These are phyloP conservation scores for Albizia julibrissin DNA, from an alignment of 306 rosid species.

Conservation along the genomic window DNA sequence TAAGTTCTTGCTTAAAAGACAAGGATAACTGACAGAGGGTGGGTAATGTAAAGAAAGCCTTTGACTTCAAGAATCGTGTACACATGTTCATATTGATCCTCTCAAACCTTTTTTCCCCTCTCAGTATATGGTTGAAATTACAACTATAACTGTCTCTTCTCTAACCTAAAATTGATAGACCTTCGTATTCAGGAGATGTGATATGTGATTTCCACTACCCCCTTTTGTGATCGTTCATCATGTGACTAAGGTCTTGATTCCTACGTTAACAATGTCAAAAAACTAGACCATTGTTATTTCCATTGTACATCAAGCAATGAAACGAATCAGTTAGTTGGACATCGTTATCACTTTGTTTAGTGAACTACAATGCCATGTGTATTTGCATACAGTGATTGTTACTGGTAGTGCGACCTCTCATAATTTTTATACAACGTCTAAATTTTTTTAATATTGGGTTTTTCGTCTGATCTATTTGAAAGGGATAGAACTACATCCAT, in stretches of 20 bases:
- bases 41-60: conserved; percentile 70
- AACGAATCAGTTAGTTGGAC: conserved; percentile 30
- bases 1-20: conserved; percentile 82
- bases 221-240: conserved; percentile 19
- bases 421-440: too few species aligned
- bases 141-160: conserved; percentile 35
- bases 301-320: background rate
- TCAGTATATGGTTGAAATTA: background rate
- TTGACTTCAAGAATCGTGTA: conserved; percentile 76
- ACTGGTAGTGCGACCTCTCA: background rate
- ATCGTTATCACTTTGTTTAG: conserved; percentile 40
- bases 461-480: background rate
- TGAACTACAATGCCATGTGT: background rate
- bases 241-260: conserved; percentile 52
- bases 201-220: conserved; percentile 28
- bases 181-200: conserved; percentile 56
- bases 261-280: conserved; percentile 54
- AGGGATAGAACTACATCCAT: too few species aligned
- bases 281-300: background rate
- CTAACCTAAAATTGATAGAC: conserved; percentile 53
- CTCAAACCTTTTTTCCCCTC: conserved; percentile 12
- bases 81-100: conserved; percentile 33
- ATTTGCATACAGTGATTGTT: background rate
- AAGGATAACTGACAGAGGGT: conserved; percentile 67
- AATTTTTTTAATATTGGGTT: background rate